Conservation (phyloP, 306 rosid genomes). For the Arachis stenosperma region DNA sequence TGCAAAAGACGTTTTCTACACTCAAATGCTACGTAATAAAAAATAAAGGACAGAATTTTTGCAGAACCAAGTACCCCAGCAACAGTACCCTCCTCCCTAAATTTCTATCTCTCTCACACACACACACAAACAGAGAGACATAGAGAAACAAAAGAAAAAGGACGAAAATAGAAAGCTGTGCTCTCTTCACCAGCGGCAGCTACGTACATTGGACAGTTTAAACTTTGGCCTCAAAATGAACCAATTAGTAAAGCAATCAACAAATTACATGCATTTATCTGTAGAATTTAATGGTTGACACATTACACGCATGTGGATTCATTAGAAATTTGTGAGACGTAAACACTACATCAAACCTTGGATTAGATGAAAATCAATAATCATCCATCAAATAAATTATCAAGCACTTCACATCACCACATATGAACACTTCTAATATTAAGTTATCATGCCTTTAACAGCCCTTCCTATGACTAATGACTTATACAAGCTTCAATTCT, state of each 20-base stretch:
- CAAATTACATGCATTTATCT: constrained; percentile 35
- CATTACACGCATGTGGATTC: background rate
- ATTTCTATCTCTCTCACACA: too few species aligned
- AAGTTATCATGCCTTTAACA: constrained; percentile 1
- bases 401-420: constrained; percentile 15
- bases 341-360: constrained; percentile 4
- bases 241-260: constrained; percentile 15
- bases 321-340: constrained; percentile 14
- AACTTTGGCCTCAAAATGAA: constrained; percentile 22
- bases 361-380: constrained; percentile 20
- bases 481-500: too few species aligned
- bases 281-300: background rate
- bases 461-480: background rate
- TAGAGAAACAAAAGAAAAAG: too few species aligned
- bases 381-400: constrained; percentile 23
- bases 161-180: too few species aligned
- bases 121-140: too few species aligned
- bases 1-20: too few species aligned
- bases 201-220: background rate
- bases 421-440: background rate
- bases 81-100: too few species aligned
- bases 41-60: too few species aligned
- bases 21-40: too few species aligned
- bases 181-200: too few species aligned
- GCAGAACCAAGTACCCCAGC: too few species aligned